phyloP scores from a whole-genome alignment of 148 eudicot species.

The Diospyros kaki region DNA sequence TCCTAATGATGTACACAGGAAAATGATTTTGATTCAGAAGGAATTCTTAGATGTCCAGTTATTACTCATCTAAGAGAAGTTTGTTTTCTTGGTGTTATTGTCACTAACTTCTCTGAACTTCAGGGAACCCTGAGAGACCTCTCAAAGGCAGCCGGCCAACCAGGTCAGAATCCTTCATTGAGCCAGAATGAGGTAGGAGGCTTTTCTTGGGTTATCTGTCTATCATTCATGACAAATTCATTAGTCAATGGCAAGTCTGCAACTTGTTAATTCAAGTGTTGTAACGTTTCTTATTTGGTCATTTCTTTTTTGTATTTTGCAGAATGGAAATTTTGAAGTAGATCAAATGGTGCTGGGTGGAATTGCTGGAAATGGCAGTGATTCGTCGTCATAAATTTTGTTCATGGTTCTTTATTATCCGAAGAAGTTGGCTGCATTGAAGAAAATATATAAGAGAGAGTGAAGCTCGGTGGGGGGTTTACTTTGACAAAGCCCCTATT shows the following conservation, averaged over 20 bases:
- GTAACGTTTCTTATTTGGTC: neutral
- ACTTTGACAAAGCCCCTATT: neutral
- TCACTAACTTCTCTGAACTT: conserved; percentile 11
- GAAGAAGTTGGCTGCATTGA: neutral
- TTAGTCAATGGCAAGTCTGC: neutral
- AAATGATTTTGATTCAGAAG: too few relatives aligned
- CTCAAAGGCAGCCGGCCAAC: conserved; percentile 42
- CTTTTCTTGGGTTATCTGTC: neutral
- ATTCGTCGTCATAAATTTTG: conserved; percentile 29
- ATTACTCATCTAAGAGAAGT: too few relatives aligned
- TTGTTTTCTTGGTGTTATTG: neutral
- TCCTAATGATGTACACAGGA: too few relatives aligned
- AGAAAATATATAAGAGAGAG: neutral
- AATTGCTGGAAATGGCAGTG: conserved; percentile 38
- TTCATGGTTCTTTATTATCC: neutral
- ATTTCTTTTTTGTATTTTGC: conserved; percentile 8
- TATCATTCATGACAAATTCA: neutral
- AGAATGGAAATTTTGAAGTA: conserved; percentile 44
- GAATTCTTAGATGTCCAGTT: too few relatives aligned
- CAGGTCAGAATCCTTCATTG: conserved; percentile 31
- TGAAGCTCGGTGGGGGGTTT: neutral
- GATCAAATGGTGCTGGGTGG: conserved; percentile 28
- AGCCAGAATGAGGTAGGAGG: conserved; percentile 45
- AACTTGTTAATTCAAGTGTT: neutral
- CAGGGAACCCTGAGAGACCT: conserved; percentile 74